Percentiles rank a stretch among this genome's conserved stretches.
These are phyloP conservation scores for Cadophora sp. DNA, from an alignment of 2,329 filamentous ascomycete genomes.

Conservation along the genomic window DNA sequence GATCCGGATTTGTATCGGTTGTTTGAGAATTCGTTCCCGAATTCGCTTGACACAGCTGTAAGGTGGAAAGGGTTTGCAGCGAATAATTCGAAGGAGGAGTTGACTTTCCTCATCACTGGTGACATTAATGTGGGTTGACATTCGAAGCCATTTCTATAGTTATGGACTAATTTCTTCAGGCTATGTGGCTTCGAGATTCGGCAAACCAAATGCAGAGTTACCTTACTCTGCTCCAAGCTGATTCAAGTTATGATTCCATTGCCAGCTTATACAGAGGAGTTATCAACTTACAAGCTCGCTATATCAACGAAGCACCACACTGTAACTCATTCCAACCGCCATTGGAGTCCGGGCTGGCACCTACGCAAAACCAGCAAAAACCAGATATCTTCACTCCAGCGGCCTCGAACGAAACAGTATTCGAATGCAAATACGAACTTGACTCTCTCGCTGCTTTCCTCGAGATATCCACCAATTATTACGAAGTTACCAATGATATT, in stretches of 20 bases:
- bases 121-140: conserved; percentile 48
- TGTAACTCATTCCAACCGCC: conserved; percentile 94
- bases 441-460: conserved; percentile 90
- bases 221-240: conserved; percentile 63
- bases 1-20: conserved; percentile 78
- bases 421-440: conserved; percentile 96
- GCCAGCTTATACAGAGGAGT: conserved; percentile 73
- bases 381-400: conserved; percentile 70
- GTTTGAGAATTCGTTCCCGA: conserved; percentile 77
- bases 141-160: conserved; percentile 47
- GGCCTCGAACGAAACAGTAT: conserved; percentile 75
- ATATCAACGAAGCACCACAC: conserved; percentile 74
- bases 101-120: conserved; percentile 65
- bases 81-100: conserved; percentile 65
- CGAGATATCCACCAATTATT: conserved; percentile 81
- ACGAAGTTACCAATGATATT: conserved; percentile 73
- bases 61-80: conserved; percentile 69
- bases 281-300: conserved; percentile 75
- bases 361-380: conserved; percentile 64
- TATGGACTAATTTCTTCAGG: conserved; percentile 76
- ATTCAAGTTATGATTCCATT: conserved; percentile 61
- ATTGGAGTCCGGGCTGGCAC: conserved; percentile 70
- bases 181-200: conserved; percentile 90
- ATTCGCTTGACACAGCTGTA: conserved; percentile 77
- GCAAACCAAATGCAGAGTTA: conserved; percentile 78